Conservation (phyloP, 352 stramenopile genomes). For the Phytophthora cryptogea region DNA sequence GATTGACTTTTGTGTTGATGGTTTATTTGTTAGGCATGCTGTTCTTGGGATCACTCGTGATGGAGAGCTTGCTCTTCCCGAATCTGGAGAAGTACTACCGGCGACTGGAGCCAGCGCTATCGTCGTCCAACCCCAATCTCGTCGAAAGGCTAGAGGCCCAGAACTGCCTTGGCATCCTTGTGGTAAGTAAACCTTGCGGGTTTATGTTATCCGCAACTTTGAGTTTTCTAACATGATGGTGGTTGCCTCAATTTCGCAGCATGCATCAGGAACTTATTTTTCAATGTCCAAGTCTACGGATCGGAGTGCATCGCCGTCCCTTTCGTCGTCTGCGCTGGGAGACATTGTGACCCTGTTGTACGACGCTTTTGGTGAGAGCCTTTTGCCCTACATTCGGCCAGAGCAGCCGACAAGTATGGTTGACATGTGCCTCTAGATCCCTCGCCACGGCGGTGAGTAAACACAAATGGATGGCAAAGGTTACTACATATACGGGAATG, state of each 20-base stretch:
- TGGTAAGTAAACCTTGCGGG: slow-evolving; percentile 48
- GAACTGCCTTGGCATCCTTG: slow-evolving; percentile 86
- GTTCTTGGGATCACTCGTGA: slow-evolving; percentile 90
- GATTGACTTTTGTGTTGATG: background rate
- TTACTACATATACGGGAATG: background rate
- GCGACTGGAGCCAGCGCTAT: slow-evolving; percentile 79
- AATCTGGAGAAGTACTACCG: slow-evolving; percentile 89
- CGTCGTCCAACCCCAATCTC: slow-evolving; percentile 72
- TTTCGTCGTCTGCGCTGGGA: slow-evolving; percentile 43
- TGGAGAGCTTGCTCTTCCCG: slow-evolving; percentile 93
- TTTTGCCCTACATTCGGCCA: slow-evolving; percentile 77
- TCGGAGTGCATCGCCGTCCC: slow-evolving; percentile 26
- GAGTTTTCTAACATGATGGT: slow-evolving; percentile 6
- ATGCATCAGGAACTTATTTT: slow-evolving; percentile 82
- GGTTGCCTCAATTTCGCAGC: slow-evolving; percentile 37
- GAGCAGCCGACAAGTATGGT: slow-evolving; percentile 49
- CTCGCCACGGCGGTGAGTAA: slow-evolving; percentile 1
- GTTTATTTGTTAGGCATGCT: slow-evolving; percentile 65
- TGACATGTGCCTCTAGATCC: slow-evolving; percentile 49
- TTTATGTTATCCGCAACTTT: background rate
- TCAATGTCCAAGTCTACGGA: slow-evolving; percentile 57
- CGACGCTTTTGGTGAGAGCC: slow-evolving; percentile 79
- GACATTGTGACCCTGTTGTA: slow-evolving; percentile 68
- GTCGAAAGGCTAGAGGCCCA: slow-evolving; percentile 85
- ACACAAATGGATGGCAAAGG: slow-evolving; percentile 21